Base-by-base conservation (phyloP, 2,329 filamentous ascomycete genomes). In the Huntiella moniliformis region DNA sequence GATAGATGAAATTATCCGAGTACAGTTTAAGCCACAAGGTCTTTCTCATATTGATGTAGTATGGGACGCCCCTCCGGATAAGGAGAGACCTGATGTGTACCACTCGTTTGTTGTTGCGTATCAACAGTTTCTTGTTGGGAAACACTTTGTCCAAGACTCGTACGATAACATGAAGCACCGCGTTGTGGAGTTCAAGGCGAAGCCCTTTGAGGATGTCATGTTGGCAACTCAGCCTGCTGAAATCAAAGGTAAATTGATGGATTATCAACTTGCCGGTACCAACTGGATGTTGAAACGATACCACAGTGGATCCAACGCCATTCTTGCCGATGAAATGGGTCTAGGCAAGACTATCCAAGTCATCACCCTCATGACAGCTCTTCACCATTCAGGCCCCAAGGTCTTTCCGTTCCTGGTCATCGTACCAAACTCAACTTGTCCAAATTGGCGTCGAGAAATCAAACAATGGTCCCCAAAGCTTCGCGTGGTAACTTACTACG, bases 371-470 rank as follows among this genome's bases (percentile, higher is more conserved):
- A 71, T 96, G 50, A 77, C 82, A 1, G 77, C 79, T 1, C 63
- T 96, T 34, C 69, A 80, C 17, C 70, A 80, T 50, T 71, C 78
- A 44, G 61, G 62, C n/a, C 75, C 75, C 11, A 42, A 63, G 56
- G 91, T 85, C 60, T 96, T 82, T 73, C 91, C 91, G 0, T 96
- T 95, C 57, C 68, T 98, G 12, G 71, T 96, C 3, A 85, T 95
- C 2, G 88, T 93, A 1, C 91, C 91, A 0, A 96, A 96, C 57
- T 79, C 88, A 0, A 98, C 91, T 0, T 93, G 86, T 59, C 76
- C 86, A n/a, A 98, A 98, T 58, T 98, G 91, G 88, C 81, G 88
- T 4, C 78, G 88, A 42, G 91, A 98, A 58, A 85, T 96, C 60
- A 92, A 93, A 63, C 79, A 82, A 53, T 98, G 88, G 88, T 79